These are phyloP conservation scores for Podaxis sp. DNA, from an alignment of 768 basidiomycete species.

Conservation along the genomic window DNA sequence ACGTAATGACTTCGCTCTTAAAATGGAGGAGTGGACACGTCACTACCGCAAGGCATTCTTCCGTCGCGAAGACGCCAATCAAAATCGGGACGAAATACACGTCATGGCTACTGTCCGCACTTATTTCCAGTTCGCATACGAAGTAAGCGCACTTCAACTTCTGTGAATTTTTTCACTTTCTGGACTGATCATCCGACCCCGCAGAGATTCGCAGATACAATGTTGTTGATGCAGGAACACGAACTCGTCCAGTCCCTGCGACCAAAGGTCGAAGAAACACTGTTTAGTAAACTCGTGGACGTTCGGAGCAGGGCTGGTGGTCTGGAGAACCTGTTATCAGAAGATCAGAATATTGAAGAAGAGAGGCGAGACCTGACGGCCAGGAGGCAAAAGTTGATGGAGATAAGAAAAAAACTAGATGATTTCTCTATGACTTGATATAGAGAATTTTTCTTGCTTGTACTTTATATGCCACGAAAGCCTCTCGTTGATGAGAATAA, in stretches of 20 bases:
- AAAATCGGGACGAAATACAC: slow-evolving; percentile 39
- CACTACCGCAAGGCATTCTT: slow-evolving; percentile 5
- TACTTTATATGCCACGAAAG: neutral
- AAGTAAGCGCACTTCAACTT: slow-evolving; percentile 33
- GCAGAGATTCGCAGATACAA: slow-evolving; percentile 55
- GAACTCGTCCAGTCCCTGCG: slow-evolving; percentile 41
- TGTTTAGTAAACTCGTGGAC: slow-evolving; percentile 30
- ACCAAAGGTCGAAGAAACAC: slow-evolving; percentile 29
- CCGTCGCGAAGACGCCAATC: neutral
- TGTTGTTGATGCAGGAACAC: slow-evolving; percentile 51
- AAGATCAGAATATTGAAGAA: slow-evolving; percentile 36
- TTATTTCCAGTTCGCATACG: slow-evolving; percentile 55
- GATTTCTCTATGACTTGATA: slow-evolving; percentile 17
- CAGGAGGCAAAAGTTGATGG: slow-evolving; percentile 25
- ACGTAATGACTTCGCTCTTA: slow-evolving; percentile 22
- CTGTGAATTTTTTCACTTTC: neutral
- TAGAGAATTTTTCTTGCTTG: too few relatives aligned
- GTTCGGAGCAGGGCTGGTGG: slow-evolving; percentile 16
- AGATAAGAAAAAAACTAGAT: slow-evolving; percentile 35
- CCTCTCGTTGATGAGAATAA: too few relatives aligned
- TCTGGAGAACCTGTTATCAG: slow-evolving; percentile 33
- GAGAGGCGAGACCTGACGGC: slow-evolving; percentile 31
- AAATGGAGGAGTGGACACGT: slow-evolving; percentile 23
- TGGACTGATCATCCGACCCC: neutral
- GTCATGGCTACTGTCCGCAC: slow-evolving; percentile 58